Evolutionary conservation across 2,329 filamentous ascomycete species (phyloP).

Genomic region (Diaporthe citriasiana): DNA sequence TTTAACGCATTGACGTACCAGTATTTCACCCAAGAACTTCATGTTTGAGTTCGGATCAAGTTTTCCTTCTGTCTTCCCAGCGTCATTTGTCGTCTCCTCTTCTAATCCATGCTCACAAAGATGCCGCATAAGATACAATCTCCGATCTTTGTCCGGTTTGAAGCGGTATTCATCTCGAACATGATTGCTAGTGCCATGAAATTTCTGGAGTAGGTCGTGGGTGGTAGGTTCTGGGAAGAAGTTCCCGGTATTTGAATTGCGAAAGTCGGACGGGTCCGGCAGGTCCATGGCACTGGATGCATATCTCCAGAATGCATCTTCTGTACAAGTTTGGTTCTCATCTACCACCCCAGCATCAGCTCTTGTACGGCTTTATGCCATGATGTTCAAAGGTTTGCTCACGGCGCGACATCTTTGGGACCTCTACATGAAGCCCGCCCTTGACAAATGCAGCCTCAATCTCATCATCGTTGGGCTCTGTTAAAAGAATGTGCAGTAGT

Average conservation of each 20-base stretch:
- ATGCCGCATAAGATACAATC: not conserved
- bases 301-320: not conserved
- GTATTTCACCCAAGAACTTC: not conserved
- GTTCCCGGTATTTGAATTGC: not conserved
- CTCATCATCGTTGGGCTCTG: not conserved
- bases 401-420: not conserved
- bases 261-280: not conserved
- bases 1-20: not conserved
- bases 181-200: not conserved
- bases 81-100: not conserved
- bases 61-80: not conserved
- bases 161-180: fast-evolving
- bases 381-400: no score
- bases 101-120: not conserved
- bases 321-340: not conserved
- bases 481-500: not conserved
- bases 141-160: not conserved
- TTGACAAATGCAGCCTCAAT: not conserved
- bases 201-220: not conserved
- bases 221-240: not conserved
- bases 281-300: not conserved
- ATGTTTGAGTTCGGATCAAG: not conserved
- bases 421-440: not conserved
- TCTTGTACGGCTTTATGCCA: not conserved
- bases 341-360: not conserved